Base-by-base conservation (phyloP, 139 green algal species). In the Yamagishiella unicocca region DNA sequence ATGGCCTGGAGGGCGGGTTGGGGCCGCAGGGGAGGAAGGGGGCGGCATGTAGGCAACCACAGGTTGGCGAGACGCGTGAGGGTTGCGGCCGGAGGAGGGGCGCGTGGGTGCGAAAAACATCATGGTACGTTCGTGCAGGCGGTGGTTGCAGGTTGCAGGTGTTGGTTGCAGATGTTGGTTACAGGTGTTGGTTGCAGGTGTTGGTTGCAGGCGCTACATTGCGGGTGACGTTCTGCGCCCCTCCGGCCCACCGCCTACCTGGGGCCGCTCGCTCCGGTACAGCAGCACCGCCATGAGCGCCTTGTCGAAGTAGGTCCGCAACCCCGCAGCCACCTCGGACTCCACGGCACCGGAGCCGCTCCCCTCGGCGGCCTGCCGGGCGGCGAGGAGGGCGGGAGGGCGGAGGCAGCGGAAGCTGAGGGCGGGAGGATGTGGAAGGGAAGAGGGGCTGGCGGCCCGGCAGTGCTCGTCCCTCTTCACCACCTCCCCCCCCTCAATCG, bases 251-350 rank as follows among this genome's bases (percentile, higher is more conserved):
- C n/a, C n/a, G n/a, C 80, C 33, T 46, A 85, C 87, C 87, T 96
- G 89, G 7, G 90, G 66, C n/a, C 91, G 82, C 93, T 98, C 96
- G 5, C 92, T 70, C 10, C 88, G 77, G 92, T 98, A 99, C 9
- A 99, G 94, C 64, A 99, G 92, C 54, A 95, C 89, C 54, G 95
- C 90, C 27, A 83, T 75, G 40, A 98, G 90, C 5, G 92, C 81
- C 81, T 96, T 96, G 91, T 98, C 95, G 90, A 99, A 98, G 88
- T 98, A 99, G 10, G 78, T 83, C 27, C 91, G 89, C 70, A 98
- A 73, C 38, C 95, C 95, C 14, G 88, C 61, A 0, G 88, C 87
- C 37, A 96, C 70, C 90, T 96, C 89, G 35, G 90, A 75, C 83
- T 91, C 91, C 6, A 84, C 75, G 53, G 87, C 85, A 14, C 53